phyloP scores from a whole-genome alignment of 495 filamentous ascomycete genomes.

The Aspergillus wentii region DNA sequence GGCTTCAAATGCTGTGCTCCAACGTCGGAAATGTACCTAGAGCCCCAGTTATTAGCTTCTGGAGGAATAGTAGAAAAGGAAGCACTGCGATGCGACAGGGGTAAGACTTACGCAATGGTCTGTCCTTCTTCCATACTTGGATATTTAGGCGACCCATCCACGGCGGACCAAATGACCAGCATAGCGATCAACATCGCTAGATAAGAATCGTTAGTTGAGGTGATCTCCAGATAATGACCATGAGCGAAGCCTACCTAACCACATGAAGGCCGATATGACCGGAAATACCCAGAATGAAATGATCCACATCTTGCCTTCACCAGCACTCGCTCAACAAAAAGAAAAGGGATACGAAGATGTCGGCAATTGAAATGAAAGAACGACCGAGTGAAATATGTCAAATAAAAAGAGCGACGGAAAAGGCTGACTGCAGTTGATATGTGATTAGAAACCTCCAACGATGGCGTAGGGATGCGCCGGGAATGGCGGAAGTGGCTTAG shows the following conservation, averaged over 20 bases:
- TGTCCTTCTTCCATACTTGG: conserved; percentile 59
- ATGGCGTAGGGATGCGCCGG: conserved; percentile 1
- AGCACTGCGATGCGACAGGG: conserved; percentile 5
- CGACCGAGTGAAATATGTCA: background rate
- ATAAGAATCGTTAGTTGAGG: conserved; percentile 1
- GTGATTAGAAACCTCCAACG: too few relatives aligned
- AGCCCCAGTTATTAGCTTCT: background rate
- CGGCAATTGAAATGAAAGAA: background rate
- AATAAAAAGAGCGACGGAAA: too few relatives aligned
- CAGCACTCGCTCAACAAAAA: too few relatives aligned
- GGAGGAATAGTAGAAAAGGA: background rate
- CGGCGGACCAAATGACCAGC: conserved; percentile 61
- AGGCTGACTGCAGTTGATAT: too few relatives aligned
- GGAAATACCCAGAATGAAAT: conserved; percentile 72
- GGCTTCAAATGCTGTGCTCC: conserved; percentile 74
- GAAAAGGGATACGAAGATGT: too few relatives aligned
- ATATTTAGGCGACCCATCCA: conserved; percentile 57
- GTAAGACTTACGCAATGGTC: conserved; percentile 62
- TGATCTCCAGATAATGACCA: too few relatives aligned
- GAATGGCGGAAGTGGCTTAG: conserved; percentile 14
- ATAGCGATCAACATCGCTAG: conserved; percentile 63
- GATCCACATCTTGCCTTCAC: conserved; percentile 49
- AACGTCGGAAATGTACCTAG: conserved; percentile 71
- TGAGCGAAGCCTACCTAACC: conserved; percentile 55
- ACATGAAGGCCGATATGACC: conserved; percentile 71